Evolutionary conservation across 345 rosid genomes (phyloP).

Genomic region (Eucalyptus pauciflora): DNA sequence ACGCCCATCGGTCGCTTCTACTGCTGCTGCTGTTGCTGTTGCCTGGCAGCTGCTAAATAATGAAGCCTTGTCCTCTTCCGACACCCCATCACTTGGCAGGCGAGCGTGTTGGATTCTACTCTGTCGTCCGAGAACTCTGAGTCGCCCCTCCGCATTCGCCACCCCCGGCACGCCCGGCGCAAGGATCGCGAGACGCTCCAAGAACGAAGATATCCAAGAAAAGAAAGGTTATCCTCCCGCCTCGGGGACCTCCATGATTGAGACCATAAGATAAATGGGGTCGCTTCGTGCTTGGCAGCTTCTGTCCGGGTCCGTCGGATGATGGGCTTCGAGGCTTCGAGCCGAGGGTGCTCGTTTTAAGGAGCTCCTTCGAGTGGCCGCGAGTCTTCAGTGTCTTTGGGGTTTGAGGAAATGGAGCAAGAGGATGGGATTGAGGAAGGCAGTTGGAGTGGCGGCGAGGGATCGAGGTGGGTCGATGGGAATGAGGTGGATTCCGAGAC

Average conservation of each 20-base stretch:
- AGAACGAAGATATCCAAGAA: neutral
- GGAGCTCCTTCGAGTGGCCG: neutral
- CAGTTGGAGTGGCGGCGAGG: constrained; percentile 38
- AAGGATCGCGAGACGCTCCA: neutral
- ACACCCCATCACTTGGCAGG: neutral
- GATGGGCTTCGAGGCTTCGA: neutral
- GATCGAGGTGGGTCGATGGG: constrained; percentile 90
- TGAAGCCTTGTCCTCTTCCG: neutral
- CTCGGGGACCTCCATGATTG: neutral
- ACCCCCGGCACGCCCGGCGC: neutral
- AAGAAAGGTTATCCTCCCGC: neutral
- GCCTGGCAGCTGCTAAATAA: neutral
- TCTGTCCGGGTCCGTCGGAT: neutral
- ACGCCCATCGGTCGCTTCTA: neutral
- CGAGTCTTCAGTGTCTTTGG: neutral
- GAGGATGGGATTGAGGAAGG: constrained; percentile 73
- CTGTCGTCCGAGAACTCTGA: neutral
- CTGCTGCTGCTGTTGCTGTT: neutral
- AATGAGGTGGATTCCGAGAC: constrained; percentile 74
- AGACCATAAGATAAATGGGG: neutral
- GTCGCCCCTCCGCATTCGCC: neutral
- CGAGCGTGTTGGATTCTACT: neutral
- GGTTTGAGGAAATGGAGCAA: constrained; percentile 30
- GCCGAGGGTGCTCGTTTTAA: neutral
- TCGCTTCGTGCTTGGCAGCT: neutral